Percentiles rank a stretch among this genome's conserved stretches.
Evolutionary conservation across 208 protist genomes (phyloP).

Genomic region (Phytomonas francai): DNA sequence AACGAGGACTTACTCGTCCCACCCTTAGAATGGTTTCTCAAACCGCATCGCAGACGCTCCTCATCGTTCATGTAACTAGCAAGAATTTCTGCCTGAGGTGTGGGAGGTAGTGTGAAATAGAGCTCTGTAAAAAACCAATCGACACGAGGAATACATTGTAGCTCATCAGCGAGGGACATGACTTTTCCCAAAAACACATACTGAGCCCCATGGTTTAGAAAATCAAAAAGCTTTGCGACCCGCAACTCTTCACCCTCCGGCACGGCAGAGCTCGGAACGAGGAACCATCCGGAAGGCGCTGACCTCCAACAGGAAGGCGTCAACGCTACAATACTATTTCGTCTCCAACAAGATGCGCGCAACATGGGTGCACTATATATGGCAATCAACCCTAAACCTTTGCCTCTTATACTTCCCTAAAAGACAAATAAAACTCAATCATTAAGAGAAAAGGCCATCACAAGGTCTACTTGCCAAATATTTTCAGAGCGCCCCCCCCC

Average conservation of each 20-base stretch:
- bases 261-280: constrained; percentile 35
- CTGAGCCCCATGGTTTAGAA: constrained; percentile 73
- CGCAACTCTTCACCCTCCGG: constrained; percentile 38
- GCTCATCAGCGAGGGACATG: constrained; percentile 75
- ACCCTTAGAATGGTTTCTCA: constrained; percentile 59
- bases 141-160: constrained; percentile 58
- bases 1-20: constrained; percentile 55
- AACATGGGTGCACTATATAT: neutral
- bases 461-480: neutral
- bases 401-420: neutral
- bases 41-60: constrained; percentile 61
- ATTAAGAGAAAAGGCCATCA: neutral
- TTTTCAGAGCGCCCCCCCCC: neutral
- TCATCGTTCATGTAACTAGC: constrained; percentile 85
- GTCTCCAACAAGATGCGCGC: neutral
- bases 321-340: constrained; percentile 17
- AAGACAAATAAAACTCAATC: neutral
- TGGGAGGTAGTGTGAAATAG: constrained; percentile 56
- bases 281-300: constrained; percentile 55
- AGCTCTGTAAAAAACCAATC: constrained; percentile 85
- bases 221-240: constrained; percentile 68
- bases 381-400: neutral
- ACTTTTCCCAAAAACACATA: constrained; percentile 72
- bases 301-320: constrained; percentile 59
- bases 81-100: constrained; percentile 48